Evolutionary conservation across 148 eudicot species (phyloP).

Genomic region (Cornus controversa): DNA sequence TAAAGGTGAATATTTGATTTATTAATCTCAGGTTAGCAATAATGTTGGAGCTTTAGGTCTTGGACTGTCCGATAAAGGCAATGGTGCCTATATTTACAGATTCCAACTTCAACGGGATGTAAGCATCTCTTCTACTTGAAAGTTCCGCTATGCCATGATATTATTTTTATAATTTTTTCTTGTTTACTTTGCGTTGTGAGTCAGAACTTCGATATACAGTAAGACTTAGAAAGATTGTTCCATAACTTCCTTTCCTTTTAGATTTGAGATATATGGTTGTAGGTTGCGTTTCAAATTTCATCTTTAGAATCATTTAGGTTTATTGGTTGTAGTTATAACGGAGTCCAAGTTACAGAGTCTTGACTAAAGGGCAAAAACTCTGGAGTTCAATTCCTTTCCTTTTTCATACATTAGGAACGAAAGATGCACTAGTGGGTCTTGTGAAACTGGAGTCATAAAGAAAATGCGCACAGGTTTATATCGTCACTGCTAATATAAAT

Average conservation of each 20-base stretch:
- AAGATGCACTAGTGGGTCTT: neutral
- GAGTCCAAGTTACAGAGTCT: neutral
- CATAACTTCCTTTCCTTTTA: neutral
- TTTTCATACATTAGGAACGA: neutral
- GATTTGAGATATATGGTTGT: neutral
- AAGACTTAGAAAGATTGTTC: neutral
- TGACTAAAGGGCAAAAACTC: neutral
- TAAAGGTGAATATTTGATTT: neutral
- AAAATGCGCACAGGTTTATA: too few relatives aligned
- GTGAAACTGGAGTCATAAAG: neutral
- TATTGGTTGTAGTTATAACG: neutral
- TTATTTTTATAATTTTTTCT: neutral
- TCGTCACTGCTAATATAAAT: too few relatives aligned
- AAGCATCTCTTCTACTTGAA: constrained; percentile 8
- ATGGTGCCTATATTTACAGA: constrained; percentile 11
- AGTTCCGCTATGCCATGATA: neutral
- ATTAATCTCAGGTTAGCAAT: constrained; percentile 6
- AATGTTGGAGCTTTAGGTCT: neutral
- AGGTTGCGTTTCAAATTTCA: neutral
- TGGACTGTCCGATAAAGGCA: constrained; percentile 3
- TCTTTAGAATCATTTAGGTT: neutral
- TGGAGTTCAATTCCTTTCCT: neutral
- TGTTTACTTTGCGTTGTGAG: neutral
- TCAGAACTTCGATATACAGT: neutral
- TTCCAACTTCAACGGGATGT: constrained; percentile 24